Evolutionary conservation across 2,329 filamentous ascomycete species (phyloP), one percentile per base, ranked within the genome.

Genomic region (Aureobasidium subglaciale): DNA sequence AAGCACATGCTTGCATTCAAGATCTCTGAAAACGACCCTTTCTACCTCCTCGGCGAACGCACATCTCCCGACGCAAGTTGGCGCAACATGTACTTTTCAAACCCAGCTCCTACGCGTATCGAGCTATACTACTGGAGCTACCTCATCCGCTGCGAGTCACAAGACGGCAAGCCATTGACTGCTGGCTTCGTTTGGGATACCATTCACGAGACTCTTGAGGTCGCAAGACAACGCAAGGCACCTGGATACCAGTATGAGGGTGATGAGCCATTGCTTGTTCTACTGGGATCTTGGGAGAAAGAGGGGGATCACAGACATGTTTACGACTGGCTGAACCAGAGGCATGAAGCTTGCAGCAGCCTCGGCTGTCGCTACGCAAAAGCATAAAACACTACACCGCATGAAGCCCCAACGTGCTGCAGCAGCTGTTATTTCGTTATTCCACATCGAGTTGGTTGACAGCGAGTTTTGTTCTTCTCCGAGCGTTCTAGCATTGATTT

Each of bases 1-100:
- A 54, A 54, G 15, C 50, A 54, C 38, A 54, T 54, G 50, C 50
- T 54, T 29, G 50, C 38, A 20, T 54, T 54, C 38, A 32, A 42
- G 20, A 54, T 54, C 13, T 54, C 50, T 15, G 50, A 54, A 35
- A 54, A 54, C 38, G 50, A 54, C 5, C 50, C 50, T 4, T 54
- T 54, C 22, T 54, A 54, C 13, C 50, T 54, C 1, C 38, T 54
- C 18, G 50, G 50, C 38, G 50, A 54, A 18, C 32, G 50, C 32
- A 24, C 50, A 6, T 7, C 32, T 3, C 7, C 50, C 8, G 9
- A 43, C 15, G 50, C 50, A 4, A 42, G 37, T 24, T 54, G 50
- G 50, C 50, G 50, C 4, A 54, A 35, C 15, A 54, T 54, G 50
- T 54, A 54, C 38, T 35, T 54, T n/a, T 42, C 50, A 13, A 54